These are phyloP conservation scores for Yamadazyma dushanensis DNA, from an alignment of 1,139 yeast genomes.

Conservation along the genomic window DNA sequence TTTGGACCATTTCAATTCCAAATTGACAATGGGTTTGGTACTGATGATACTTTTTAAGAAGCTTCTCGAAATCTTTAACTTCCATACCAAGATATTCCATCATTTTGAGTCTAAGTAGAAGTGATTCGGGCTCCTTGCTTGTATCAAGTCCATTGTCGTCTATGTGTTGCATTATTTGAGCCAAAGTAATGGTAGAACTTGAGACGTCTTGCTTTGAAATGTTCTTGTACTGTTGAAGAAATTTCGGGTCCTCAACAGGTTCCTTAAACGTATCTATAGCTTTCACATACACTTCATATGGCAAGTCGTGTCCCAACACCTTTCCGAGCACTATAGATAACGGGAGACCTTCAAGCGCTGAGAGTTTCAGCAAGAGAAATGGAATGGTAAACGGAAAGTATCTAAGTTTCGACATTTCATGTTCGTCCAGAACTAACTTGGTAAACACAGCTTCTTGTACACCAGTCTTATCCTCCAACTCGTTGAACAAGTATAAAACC, in stretches of 20 bases:
- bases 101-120: slow-evolving; percentile 26
- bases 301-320: slow-evolving; percentile 9
- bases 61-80: slow-evolving; percentile 25
- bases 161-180: slow-evolving; percentile 18
- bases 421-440: slow-evolving; percentile 11
- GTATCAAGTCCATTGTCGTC: slow-evolving; percentile 26
- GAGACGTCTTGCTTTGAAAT: slow-evolving; percentile 1
- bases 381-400: slow-evolving; percentile 12
- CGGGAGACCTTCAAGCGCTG: slow-evolving; percentile 9
- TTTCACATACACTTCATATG: slow-evolving; percentile 10
- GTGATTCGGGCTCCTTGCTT: slow-evolving; percentile 24
- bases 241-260: slow-evolving; percentile 3
- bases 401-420: slow-evolving; percentile 7
- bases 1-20: slow-evolving; percentile 38
- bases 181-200: not conserved
- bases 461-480: slow-evolving; percentile 3
- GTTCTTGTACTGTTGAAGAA: slow-evolving; percentile 6
- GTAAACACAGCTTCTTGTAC: slow-evolving; percentile 11
- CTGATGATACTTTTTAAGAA: slow-evolving; percentile 32
- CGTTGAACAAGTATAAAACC: slow-evolving; percentile 11
- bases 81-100: slow-evolving; percentile 41
- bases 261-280: slow-evolving; percentile 12
- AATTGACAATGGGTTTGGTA: slow-evolving; percentile 38
- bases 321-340: slow-evolving; percentile 13
- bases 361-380: slow-evolving; percentile 9